phyloP scores from a whole-genome alignment of 1,284 basidiomycete species.

The Pyrrhoderma lamaoense region DNA sequence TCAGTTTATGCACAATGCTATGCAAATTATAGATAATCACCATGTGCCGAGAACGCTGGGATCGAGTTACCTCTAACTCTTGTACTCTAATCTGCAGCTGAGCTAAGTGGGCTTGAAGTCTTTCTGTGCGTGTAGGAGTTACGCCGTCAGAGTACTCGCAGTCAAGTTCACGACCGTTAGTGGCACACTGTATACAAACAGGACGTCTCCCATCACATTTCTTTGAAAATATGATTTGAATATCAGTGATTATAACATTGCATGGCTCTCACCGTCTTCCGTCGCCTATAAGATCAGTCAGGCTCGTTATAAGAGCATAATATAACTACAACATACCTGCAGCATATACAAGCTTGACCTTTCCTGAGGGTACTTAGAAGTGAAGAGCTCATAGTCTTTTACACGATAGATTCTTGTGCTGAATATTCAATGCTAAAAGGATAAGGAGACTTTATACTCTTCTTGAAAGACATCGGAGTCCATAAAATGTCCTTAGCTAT shows the following conservation, averaged over 20 bases:
- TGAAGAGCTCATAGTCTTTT: background rate
- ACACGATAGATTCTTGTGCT: background rate
- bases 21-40: background rate
- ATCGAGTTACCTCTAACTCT: constrained; percentile 27
- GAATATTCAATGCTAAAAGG: background rate
- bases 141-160: constrained; percentile 36
- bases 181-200: constrained; percentile 31
- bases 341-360: constrained; percentile 24
- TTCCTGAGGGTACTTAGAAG: constrained; percentile 20
- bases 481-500: too few species aligned
- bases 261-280: constrained; percentile 32
- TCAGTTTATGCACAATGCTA: too few species aligned
- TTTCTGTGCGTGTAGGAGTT: constrained; percentile 29
- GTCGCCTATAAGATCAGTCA: constrained; percentile 24
- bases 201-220: constrained; percentile 37
- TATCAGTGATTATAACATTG: background rate
- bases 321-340: constrained; percentile 19
- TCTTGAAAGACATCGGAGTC: too few species aligned
- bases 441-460: background rate
- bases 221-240: too few species aligned
- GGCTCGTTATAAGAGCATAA: background rate
- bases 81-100: constrained; percentile 30
- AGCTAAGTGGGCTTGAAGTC: constrained; percentile 32
- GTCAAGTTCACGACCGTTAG: constrained; percentile 30
- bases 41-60: background rate